Evolutionary conservation across 2,329 filamentous ascomycete genomes (phyloP), one percentile per base, ranked within the genome.

Genomic region (Huntiella abstrusa): DNA sequence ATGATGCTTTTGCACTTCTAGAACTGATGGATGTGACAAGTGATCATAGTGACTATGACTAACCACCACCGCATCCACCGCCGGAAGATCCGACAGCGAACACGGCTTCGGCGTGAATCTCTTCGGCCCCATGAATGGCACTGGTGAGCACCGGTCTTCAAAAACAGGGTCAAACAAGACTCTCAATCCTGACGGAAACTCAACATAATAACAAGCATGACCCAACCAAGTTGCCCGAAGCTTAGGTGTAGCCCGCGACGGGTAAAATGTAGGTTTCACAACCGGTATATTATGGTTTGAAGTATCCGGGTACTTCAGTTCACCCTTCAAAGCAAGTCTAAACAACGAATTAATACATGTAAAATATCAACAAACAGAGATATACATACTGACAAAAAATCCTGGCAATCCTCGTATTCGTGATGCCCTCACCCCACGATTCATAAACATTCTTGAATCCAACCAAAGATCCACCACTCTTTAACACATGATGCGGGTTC

Each of bases 101-200:
- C 86, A 94, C 0, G 88, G 83, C 48, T 70, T 68, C 16, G 77
- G 69, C 0, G 87, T 93, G 62, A 75, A 94, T 43, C 88, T 71
- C 62, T 82, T 83, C 2, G 87, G 81, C 0, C 76, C 76, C 47
- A 82, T 56, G 53, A 76, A 77, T 34, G 67, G 69, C 53, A 88
- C 68, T 0, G 88, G 88, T 28, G 80, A 78, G 63, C 88, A 95
- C 54, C 84, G 77, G 52, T 85, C 76, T 58, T 88, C 84, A 53
- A 95, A 93, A 33, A 95, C 87, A 1, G 88, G 88, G 57, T 95
- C 88, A 59, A 94, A 95, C 3, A 96, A 73, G 3, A 93, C 84
- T 46, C 88, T 77, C 45, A 96, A 67, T 1, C 88, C 88, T 11
- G 73, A 71, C 1, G 86, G 85, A 55, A 87, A 95, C 60, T 95